Conservation (phyloP, 306 rosid genomes). For the Erythrophleum fordii region DNA sequence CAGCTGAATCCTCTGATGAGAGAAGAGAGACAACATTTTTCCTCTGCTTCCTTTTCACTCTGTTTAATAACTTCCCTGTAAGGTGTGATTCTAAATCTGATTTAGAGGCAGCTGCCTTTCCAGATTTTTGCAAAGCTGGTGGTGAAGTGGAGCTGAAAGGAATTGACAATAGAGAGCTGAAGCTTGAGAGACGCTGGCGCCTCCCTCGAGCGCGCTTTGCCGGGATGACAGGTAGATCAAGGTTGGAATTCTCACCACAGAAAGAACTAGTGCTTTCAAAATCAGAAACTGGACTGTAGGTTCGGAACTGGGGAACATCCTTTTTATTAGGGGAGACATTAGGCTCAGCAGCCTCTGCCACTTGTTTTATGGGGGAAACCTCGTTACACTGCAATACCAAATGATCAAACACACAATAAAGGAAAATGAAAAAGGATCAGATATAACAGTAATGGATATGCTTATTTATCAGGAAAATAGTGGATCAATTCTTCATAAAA, state of each 20-base stretch:
- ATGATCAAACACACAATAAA: constrained; percentile 27
- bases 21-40: constrained; percentile 47
- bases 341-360: constrained; percentile 37
- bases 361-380: constrained; percentile 36
- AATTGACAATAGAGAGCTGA: constrained; percentile 35
- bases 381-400: constrained; percentile 48
- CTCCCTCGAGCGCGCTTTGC: constrained; percentile 70
- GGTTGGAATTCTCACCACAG: constrained; percentile 54
- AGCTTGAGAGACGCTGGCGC: constrained; percentile 56
- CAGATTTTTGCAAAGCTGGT: constrained; percentile 31
- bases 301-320: constrained; percentile 48
- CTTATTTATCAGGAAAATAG: not conserved
- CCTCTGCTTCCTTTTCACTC: constrained; percentile 43
- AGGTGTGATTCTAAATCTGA: constrained; percentile 38
- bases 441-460: constrained; percentile 18
- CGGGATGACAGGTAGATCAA: constrained; percentile 45
- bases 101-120: constrained; percentile 37
- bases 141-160: constrained; percentile 40
- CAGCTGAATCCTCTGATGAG: constrained; percentile 28
- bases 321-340: constrained; percentile 44
- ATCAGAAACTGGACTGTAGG: constrained; percentile 77
- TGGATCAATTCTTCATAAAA: not conserved
- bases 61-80: constrained; percentile 38
- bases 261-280: constrained; percentile 73
- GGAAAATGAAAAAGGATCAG: constrained; percentile 12